Evolutionary conservation across 169 alveolate species (phyloP), one percentile per base, ranked within the genome.

Genomic region (Theileria orientalis): DNA sequence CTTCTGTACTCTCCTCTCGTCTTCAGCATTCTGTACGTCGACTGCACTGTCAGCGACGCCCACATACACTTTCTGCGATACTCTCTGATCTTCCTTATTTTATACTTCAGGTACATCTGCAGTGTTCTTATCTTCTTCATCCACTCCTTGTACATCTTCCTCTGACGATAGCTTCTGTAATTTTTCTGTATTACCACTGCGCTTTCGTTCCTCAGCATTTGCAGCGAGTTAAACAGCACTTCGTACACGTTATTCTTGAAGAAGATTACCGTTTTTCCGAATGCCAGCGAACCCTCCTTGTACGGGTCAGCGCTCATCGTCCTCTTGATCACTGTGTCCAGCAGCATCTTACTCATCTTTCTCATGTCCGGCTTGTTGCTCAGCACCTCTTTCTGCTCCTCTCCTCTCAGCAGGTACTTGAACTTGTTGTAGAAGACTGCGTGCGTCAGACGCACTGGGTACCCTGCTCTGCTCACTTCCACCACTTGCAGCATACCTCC

Each of bases 391-490:
- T 62, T n/a, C 11, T 32, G n/a, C 19, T 40, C 92, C 7, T 51
- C 52, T 32, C 78, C 76, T 21, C 64, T 63, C 51, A 90, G 75
- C 69, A 94, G 85, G 61, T 90, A 76, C 47, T 74, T 63, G 83
- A 93, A 95, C 78, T 92, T 94, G 46, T 76, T 66, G 80, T 91
- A 86, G 71, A 94, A 93, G 29, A 94, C 96, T 29, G 78, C 70
- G 76, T 96, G 97, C 7, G 95, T 79, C 69, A 92, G 85, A 27
- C 98, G 92, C 27, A 95, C 97, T 1, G 98, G 96, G 90, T 94
- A 97, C 8, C 98, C 98, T 19, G 98, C 96, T 23, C 98, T 93
- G 66, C 97, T 90, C 35, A 97, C 97, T 83, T 95, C 93, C 2
- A 97, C 92, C 11, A 96, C 96, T 85, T 95, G 97, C 19, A 94